Percentiles rank a stretch among this genome's conserved stretches.
These are phyloP conservation scores for Zizania latifolia DNA, from an alignment of 176 grass and related monocot genomes.

Conservation along the genomic window DNA sequence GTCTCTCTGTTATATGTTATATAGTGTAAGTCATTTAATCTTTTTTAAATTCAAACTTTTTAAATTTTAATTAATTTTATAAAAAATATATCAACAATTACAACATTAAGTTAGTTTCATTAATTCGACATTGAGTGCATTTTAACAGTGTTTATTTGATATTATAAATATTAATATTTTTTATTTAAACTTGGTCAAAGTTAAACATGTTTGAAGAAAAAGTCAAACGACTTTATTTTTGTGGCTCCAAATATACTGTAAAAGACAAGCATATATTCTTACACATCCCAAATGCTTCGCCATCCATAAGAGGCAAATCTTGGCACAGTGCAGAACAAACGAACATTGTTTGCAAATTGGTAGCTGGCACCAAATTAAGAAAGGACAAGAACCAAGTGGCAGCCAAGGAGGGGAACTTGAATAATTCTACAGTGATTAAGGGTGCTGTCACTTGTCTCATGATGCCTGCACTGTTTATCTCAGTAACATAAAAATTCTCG, in stretches of 20 bases:
- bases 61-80: no score
- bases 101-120: no score
- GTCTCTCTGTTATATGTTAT: no score
- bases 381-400: constrained; percentile 29
- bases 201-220: not conserved
- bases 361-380: constrained; percentile 14
- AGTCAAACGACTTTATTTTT: no score
- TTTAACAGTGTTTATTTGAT: no score
- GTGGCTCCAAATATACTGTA: not conserved
- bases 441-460: not conserved
- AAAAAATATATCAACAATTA: no score
- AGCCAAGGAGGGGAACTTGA: constrained; percentile 27
- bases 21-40: no score
- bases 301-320: not conserved
- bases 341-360: constrained; percentile 8
- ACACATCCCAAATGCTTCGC: not conserved
- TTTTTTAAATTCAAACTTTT: no score
- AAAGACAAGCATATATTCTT: not conserved
- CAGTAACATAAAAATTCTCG: constrained; percentile 19
- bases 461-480: constrained; percentile 5
- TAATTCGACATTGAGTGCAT: no score
- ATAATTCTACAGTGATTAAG: constrained; percentile 14
- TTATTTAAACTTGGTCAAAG: no score
- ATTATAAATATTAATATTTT: no score
- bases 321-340: constrained; percentile 22